Conservation (phyloP, 2,329 filamentous ascomycete genomes). For the Neopestalotiopsis sp. region DNA sequence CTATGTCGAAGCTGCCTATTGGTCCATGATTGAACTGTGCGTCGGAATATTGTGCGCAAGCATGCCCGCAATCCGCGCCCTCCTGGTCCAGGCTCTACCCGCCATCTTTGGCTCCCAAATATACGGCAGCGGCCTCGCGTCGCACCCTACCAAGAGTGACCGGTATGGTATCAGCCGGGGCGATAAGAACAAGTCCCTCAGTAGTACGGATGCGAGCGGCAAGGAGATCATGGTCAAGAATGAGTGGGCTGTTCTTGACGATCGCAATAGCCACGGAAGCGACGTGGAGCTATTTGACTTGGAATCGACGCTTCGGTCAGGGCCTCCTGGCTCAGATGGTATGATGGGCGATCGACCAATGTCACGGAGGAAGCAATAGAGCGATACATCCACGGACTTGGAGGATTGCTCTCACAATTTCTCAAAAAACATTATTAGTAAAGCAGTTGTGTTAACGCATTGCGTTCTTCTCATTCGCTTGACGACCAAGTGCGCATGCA, state of each 20-base stretch:
- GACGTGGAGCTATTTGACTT: conserved; percentile 8
- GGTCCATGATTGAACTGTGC: conserved; percentile 29
- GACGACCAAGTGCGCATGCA: no score
- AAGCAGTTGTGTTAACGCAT: no score
- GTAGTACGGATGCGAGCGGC: not conserved
- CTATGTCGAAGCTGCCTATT: conserved; percentile 21
- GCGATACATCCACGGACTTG: no score
- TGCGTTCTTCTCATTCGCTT: no score
- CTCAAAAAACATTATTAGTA: no score
- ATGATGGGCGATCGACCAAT: no score
- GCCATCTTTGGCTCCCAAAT: not conserved
- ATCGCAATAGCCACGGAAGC: conserved; percentile 2
- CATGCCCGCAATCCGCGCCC: conserved; percentile 28
- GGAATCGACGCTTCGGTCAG: not conserved
- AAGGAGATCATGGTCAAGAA: conserved; percentile 9
- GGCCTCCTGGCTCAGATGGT: no score
- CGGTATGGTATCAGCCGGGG: not conserved
- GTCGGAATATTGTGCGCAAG: conserved; percentile 29
- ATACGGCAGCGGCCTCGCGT: not conserved
- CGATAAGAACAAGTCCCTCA: not conserved
- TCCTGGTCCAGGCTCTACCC: conserved; percentile 11
- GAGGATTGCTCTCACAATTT: no score
- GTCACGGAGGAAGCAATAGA: no score
- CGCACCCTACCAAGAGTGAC: not conserved
- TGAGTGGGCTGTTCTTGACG: not conserved